phyloP scores from a whole-genome alignment of 163 green algal species.

The Prototheca wickerhamii region DNA sequence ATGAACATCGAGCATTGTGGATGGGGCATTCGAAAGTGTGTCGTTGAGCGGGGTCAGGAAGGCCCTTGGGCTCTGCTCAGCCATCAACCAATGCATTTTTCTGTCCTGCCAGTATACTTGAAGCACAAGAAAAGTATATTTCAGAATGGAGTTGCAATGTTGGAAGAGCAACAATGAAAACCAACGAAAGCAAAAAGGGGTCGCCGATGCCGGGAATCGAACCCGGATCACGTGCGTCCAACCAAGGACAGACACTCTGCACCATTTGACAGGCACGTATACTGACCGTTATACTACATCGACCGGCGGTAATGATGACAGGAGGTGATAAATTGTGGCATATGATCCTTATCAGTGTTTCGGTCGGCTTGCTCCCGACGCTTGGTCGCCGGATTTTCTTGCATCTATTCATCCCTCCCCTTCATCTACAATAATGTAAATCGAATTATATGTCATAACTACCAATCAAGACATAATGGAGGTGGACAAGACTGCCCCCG shows the following conservation, averaged over 20 bases:
- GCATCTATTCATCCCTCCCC: no score
- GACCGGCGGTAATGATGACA: background rate
- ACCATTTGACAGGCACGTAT: slow-evolving; percentile 25
- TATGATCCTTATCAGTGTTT: background rate
- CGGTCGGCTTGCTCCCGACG: background rate
- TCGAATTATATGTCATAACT: background rate
- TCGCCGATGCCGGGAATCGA: slow-evolving; percentile 17
- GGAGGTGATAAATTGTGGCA: no score
- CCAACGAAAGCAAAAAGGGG: background rate
- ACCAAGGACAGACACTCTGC: background rate
- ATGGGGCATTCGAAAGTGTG: no score
- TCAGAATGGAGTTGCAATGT: no score
- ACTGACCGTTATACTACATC: slow-evolving; percentile 26
- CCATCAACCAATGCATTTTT: no score
- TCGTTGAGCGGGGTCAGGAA: no score
- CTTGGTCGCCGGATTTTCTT: no score
- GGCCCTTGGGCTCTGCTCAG: no score
- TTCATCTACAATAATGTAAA: background rate
- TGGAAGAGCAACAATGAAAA: background rate
- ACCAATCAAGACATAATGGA: background rate
- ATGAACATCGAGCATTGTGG: no score
- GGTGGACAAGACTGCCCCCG: background rate
- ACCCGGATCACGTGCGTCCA: slow-evolving; percentile 15
- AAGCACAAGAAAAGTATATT: no score
- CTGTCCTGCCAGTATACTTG: no score